Evolutionary conservation across 1,284 basidiomycete genomes (phyloP).

Genomic region (Ganoderma meredithae): DNA sequence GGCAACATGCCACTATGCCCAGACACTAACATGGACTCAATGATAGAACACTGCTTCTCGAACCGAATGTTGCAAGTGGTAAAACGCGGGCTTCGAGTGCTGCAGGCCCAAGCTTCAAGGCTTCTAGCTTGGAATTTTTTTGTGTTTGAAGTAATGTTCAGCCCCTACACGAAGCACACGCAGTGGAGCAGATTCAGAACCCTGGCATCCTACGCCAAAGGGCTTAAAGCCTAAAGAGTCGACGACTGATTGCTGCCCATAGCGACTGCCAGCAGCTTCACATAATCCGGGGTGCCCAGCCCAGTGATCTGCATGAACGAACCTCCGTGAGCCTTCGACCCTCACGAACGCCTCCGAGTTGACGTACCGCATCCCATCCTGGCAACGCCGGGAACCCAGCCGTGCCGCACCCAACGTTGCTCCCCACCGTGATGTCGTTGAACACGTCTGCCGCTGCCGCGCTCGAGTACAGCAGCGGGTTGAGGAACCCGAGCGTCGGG

Average conservation of each 20-base stretch:
- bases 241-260: not conserved
- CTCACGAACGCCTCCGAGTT: not conserved
- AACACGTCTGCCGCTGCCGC: conserved; percentile 48
- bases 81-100: too few relatives aligned
- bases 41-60: too few relatives aligned
- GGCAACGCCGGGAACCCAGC: conserved; percentile 54
- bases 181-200: too few relatives aligned
- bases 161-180: too few relatives aligned
- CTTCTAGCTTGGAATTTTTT: too few relatives aligned
- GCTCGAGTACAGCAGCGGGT: conserved; percentile 61
- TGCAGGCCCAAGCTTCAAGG: too few relatives aligned
- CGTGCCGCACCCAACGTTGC: conserved; percentile 42
- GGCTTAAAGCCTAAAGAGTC: not conserved
- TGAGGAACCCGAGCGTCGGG: conserved; percentile 64
- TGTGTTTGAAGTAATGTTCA: too few relatives aligned
- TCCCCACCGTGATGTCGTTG: conserved; percentile 65
- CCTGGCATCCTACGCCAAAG: not conserved
- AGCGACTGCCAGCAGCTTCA: conserved; percentile 47
- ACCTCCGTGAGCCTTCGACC: not conserved
- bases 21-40: too few relatives aligned
- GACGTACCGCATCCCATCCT: conserved; percentile 67
- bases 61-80: too few relatives aligned
- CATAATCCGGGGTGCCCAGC: conserved; percentile 66
- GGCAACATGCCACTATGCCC: too few relatives aligned
- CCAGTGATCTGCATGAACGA: conserved; percentile 56